Conservation (phyloP, 805 yeast genomes). For the Lipomyces oligophaga region DNA sequence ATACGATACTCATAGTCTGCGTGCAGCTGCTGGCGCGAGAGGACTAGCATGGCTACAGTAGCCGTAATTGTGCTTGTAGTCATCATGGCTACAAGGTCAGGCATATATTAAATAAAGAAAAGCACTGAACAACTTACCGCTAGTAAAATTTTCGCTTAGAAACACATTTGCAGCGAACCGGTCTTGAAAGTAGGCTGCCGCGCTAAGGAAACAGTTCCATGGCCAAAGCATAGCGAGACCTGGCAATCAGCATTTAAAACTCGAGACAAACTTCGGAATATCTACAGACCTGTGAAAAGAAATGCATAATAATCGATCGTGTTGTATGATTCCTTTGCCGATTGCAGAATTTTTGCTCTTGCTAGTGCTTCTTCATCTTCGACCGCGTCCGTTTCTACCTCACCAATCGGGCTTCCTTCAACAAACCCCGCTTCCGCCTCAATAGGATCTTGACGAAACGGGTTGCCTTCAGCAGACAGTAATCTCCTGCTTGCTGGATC, state of each 20-base stretch:
- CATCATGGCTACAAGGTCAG: conserved; percentile 12
- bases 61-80: conserved; percentile 39
- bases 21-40: conserved; percentile 16
- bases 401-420: too few species aligned
- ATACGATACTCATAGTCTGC: conserved; percentile 28
- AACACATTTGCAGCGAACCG: conserved; percentile 46
- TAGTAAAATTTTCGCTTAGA: conserved; percentile 49
- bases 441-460: too few species aligned
- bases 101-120: too few species aligned
- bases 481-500: too few species aligned
- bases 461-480: too few species aligned
- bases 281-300: conserved; percentile 10
- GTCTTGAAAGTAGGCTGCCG: conserved; percentile 72
- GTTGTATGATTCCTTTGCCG: conserved; percentile 9
- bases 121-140: conserved; percentile 28
- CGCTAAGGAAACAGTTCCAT: conserved; percentile 88
- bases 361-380: too few species aligned
- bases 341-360: conserved; percentile 7
- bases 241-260: neutral
- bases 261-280: neutral
- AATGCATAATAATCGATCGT: conserved; percentile 20
- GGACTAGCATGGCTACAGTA: conserved; percentile 21
- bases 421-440: too few species aligned
- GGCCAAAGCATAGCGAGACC: conserved; percentile 66
- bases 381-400: too few species aligned